These are phyloP conservation scores for Circinella umbellata DNA, from an alignment of 371 early-diverging fungal species.

Conservation along the genomic window DNA sequence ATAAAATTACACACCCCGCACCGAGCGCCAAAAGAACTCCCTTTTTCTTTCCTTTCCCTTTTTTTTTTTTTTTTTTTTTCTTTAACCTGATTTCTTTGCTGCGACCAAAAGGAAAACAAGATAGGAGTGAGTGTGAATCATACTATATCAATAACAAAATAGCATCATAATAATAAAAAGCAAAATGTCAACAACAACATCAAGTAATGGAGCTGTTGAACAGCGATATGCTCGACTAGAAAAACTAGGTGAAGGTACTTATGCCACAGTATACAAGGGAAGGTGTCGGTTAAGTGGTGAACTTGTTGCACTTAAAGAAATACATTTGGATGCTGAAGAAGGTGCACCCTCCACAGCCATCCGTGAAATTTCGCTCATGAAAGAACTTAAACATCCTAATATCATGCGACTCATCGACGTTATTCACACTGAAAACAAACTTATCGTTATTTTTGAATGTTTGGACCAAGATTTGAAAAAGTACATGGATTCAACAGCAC, in stretches of 20 bases:
- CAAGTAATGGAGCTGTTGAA: conserved; percentile 35
- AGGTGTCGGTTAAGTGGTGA: conserved; percentile 85
- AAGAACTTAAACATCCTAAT: conserved; percentile 90
- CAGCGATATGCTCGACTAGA: conserved; percentile 81
- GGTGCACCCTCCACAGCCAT: conserved; percentile 97
- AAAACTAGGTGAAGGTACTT: conserved; percentile 99
- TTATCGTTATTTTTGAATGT: conserved; percentile 98
- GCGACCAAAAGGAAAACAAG: too few relatives aligned
- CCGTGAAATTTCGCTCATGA: conserved; percentile 95
- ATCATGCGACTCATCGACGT: conserved; percentile 96
- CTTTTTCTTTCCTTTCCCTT: too few relatives aligned
- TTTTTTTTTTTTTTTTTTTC: too few relatives aligned
- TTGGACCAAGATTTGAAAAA: conserved; percentile 98
- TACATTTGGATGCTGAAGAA: conserved; percentile 91
- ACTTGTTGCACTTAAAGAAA: conserved; percentile 98
- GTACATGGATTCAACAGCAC: conserved; percentile 85
- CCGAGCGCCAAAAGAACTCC: too few relatives aligned
- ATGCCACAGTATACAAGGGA: conserved; percentile 99
- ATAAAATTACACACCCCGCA: too few relatives aligned
- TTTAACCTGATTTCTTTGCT: too few relatives aligned
- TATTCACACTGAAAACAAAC: conserved; percentile 96
- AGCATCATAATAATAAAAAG: background rate
- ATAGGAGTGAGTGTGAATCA: too few relatives aligned
- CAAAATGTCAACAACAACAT: conserved; percentile 18
- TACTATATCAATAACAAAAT: too few relatives aligned